phyloP scores from a whole-genome alignment of 768 basidiomycete species.

The Tubosaeta sp. region DNA sequence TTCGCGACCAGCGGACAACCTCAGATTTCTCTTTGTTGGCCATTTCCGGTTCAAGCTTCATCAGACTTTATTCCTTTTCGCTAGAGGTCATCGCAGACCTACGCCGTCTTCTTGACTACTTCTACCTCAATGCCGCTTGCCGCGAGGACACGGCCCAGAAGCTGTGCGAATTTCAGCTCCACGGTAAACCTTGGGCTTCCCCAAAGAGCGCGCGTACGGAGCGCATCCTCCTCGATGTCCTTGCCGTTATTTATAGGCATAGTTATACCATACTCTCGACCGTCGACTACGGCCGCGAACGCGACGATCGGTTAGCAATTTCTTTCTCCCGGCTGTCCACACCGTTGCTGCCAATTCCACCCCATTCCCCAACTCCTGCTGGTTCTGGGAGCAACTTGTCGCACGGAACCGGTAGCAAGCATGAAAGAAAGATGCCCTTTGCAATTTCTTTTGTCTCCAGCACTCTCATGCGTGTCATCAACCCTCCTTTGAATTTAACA shows the following conservation, averaged over 20 bases:
- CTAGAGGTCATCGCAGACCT: conserved; percentile 48
- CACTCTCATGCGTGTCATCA: conserved; percentile 66
- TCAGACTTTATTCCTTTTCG: conserved; percentile 70
- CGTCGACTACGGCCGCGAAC: conserved; percentile 74
- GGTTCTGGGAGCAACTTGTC: conserved; percentile 36
- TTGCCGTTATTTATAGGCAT: conserved; percentile 57
- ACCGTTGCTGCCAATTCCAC: conserved; percentile 34
- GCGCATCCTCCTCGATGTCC: conserved; percentile 63
- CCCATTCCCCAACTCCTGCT: conserved; percentile 37
- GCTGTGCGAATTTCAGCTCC: conserved; percentile 62
- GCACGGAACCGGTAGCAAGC: conserved; percentile 33
- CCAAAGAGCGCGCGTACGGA: conserved; percentile 64
- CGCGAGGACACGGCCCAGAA: conserved; percentile 56
- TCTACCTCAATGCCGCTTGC: conserved; percentile 39
- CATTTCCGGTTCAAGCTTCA: conserved; percentile 57
- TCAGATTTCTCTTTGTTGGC: conserved; percentile 69
- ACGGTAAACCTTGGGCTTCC: conserved; percentile 70
- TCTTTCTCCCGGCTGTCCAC: conserved; percentile 56
- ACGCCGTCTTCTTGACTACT: conserved; percentile 51
- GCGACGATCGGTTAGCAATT: conserved; percentile 67
- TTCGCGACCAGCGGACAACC: conserved; percentile 49
- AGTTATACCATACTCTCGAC: conserved; percentile 63
- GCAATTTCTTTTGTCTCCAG: conserved; percentile 70
- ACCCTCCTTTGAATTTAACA: conserved; percentile 71
- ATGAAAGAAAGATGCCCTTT: conserved; percentile 48